A percentile compares a stretch with the other conserved stretches of the same genome.
These are phyloP conservation scores for Taphrina flavorubra DNA, from an alignment of 1,139 yeast genomes.

Conservation along the genomic window DNA sequence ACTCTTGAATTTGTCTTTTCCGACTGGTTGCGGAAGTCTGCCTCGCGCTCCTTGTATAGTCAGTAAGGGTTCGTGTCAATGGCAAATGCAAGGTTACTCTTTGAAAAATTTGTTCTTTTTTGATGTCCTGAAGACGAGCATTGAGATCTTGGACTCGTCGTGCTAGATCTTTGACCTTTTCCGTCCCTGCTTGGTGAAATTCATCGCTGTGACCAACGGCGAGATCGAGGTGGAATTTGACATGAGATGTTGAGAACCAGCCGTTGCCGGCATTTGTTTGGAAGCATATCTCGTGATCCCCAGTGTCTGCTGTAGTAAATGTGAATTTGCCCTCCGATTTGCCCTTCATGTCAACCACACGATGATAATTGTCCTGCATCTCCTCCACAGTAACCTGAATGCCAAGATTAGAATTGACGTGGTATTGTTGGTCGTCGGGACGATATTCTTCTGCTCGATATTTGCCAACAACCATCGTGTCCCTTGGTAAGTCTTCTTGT, in stretches of 20 bases:
- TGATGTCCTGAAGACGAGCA: slow-evolving; percentile 62
- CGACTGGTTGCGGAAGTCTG: slow-evolving; percentile 67
- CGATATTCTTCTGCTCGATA: slow-evolving; percentile 63
- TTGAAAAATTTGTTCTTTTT: slow-evolving; percentile 68
- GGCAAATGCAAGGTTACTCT: slow-evolving; percentile 50
- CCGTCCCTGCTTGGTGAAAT: slow-evolving; percentile 59
- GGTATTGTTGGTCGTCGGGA: slow-evolving; percentile 29
- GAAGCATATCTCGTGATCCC: slow-evolving; percentile 75
- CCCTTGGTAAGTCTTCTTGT: slow-evolving; percentile 66
- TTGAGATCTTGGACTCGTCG: slow-evolving; percentile 62
- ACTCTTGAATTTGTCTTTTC: slow-evolving; percentile 71
- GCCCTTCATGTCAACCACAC: slow-evolving; percentile 70
- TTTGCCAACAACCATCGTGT: slow-evolving; percentile 64
- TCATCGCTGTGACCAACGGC: slow-evolving; percentile 61
- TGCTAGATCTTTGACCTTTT: slow-evolving; percentile 57
- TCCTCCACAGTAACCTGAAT: slow-evolving; percentile 65
- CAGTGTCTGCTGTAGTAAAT: slow-evolving; percentile 70
- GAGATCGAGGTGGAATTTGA: slow-evolving; percentile 56
- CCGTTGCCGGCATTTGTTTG: slow-evolving; percentile 62
- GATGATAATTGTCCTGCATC: slow-evolving; percentile 68
- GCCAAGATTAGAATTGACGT: slow-evolving; percentile 45
- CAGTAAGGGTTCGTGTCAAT: background rate
- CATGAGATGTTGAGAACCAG: slow-evolving; percentile 56
- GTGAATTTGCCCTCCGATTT: slow-evolving; percentile 67
- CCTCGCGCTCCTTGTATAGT: slow-evolving; percentile 61